Evolutionary conservation across 768 basidiomycete genomes (phyloP), one percentile per base, ranked within the genome.

Genomic region (Suillus occidentalis): DNA sequence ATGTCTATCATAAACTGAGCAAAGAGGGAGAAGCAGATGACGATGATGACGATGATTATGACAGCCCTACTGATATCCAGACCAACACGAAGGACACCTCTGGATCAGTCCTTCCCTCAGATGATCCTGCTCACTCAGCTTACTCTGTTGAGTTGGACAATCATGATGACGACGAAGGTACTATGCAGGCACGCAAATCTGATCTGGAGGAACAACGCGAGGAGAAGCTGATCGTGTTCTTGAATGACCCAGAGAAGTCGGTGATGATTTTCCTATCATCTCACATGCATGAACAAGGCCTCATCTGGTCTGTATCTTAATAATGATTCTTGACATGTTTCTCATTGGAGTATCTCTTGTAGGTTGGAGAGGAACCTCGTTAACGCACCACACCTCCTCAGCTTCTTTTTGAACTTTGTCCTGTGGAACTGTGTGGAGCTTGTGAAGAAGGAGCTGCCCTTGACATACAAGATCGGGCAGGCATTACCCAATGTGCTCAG

Each of bases 261-360:
- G 76, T 89, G 61, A 85, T 80, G 63, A 80, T 91, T 22, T 94
- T 92, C 75, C 78, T 94, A 65, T 89, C 90, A 0, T 89, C 89
- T 6, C 84, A 86, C 68, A 88, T 87, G 77, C 81, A 85, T 42
- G 83, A 86, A 62, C 85, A 86, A 63, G 92, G 92, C 31, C 80
- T 90, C 56, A 82, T 87, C 62, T 92, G 88, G 91, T 90, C 65
- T n/a, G 81, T 20, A 66, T 36, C 40, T 61, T 53, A 56, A 8
- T 37, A 57, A 8, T 39, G 47, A 59, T 62, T 22, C 28, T 22
- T 6, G 13, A 40, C 6, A 9, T 31, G 18, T 31, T 36, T 56
- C 58, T 66, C 25, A 53, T 45, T 60, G 39, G 63, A 56, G 28
- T 63, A 25, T 68, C 14, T 37, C 55, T 39, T 74, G 16, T 36